Conservation (phyloP, 2,329 filamentous ascomycete genomes). For the Exophiala sp. region DNA sequence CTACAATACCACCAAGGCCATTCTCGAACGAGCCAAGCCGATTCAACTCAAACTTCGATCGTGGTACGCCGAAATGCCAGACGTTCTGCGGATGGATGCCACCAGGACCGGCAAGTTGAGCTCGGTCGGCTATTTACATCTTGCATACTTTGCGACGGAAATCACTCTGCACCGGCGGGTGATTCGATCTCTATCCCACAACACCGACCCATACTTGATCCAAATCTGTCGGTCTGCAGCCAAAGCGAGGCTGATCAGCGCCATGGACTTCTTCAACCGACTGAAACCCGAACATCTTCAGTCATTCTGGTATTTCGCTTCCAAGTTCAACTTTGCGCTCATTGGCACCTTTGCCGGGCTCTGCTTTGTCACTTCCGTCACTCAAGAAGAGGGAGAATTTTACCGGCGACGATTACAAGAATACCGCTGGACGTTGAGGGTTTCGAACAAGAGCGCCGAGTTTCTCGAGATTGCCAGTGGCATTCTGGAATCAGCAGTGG, state of each 20-base stretch:
- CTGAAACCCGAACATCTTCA: slow-evolving; percentile 77
- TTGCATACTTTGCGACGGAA: slow-evolving; percentile 44
- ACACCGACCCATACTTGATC: slow-evolving; percentile 63
- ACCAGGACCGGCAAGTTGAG: slow-evolving; percentile 38
- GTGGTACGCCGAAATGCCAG: slow-evolving; percentile 48
- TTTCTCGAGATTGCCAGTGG: slow-evolving; percentile 29
- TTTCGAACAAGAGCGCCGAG: slow-evolving; percentile 48
- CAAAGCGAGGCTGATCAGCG: slow-evolving; percentile 87
- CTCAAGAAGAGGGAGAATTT: slow-evolving; percentile 84
- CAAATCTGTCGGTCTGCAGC: slow-evolving; percentile 84
- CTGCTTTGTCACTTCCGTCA: slow-evolving; percentile 81
- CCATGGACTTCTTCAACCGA: slow-evolving; percentile 96
- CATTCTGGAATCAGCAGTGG: slow-evolving; percentile 29
- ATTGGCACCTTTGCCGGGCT: slow-evolving; percentile 86
- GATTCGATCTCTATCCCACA: slow-evolving; percentile 35
- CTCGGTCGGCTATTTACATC: slow-evolving; percentile 41
- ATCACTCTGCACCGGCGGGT: slow-evolving; percentile 43
- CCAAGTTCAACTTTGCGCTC: slow-evolving; percentile 71
- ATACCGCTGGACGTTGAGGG: slow-evolving; percentile 88
- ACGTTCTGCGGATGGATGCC: slow-evolving; percentile 46
- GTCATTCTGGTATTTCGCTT: slow-evolving; percentile 67
- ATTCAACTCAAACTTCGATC: slow-evolving; percentile 49
- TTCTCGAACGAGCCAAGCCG: slow-evolving; percentile 50
- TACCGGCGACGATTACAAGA: slow-evolving; percentile 79
- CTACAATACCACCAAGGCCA: slow-evolving; percentile 39